phyloP scores from a whole-genome alignment of 1,284 basidiomycete species.

The Heterobasidion parviporum region DNA sequence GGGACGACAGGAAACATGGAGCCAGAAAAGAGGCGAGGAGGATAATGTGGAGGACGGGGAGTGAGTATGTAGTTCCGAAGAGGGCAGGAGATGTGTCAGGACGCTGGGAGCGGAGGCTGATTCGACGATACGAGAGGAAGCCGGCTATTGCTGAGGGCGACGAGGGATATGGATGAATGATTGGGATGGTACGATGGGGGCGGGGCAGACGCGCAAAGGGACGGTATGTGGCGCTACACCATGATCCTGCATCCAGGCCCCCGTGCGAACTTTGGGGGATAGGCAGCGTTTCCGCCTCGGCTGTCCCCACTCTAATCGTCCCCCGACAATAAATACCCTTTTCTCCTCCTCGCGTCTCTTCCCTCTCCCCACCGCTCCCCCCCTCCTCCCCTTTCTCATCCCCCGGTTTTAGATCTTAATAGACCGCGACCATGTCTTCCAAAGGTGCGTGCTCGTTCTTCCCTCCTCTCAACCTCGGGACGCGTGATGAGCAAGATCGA shows the following conservation, averaged over 20 bases:
- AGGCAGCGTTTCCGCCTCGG: background rate
- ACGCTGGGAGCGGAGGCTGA: constrained; percentile 2
- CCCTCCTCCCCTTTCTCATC: background rate
- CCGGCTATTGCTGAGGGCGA: background rate
- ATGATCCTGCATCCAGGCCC: background rate
- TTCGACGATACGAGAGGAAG: background rate
- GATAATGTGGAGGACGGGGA: background rate
- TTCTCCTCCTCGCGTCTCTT: background rate
- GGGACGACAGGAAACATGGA: background rate
- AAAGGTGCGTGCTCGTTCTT: constrained; percentile 13
- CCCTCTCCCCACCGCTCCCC: background rate
- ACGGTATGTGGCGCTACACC: background rate
- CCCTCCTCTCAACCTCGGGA: background rate
- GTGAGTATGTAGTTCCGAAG: background rate
- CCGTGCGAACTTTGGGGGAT: constrained; percentile 13
- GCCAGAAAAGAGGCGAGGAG: background rate
- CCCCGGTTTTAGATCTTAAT: background rate
- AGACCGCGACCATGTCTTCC: constrained; percentile 19
- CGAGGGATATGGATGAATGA: background rate
- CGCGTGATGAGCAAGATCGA: background rate
- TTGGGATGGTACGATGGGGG: background rate
- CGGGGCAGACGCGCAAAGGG: background rate
- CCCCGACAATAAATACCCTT: constrained; percentile 3
- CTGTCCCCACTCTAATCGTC: background rate
- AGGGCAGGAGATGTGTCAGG: background rate